phyloP scores from a whole-genome alignment of 2,329 filamentous ascomycete species.

The Neopestalotiopsis sp. region DNA sequence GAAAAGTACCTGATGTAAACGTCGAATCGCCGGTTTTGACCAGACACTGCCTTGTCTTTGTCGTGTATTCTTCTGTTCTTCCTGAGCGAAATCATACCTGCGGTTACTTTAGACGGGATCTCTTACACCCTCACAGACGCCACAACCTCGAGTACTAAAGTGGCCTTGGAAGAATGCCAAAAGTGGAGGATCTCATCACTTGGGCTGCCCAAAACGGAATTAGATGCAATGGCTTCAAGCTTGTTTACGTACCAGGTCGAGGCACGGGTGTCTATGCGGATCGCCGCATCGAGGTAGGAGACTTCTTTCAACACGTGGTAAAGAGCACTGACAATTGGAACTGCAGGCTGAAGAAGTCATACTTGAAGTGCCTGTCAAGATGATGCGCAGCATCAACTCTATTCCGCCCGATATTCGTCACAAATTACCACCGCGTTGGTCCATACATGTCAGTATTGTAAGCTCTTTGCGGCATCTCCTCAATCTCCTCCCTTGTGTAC shows the following conservation, averaged over 20 bases:
- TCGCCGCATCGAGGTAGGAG: conserved; percentile 7
- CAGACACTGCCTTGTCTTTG: too few relatives aligned
- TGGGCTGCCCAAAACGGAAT: background rate
- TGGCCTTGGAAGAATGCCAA: background rate
- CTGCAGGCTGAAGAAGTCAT: conserved; percentile 15
- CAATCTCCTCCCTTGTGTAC: background rate
- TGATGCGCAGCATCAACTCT: conserved; percentile 11
- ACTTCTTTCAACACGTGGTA: background rate
- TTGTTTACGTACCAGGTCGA: background rate
- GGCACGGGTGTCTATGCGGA: conserved; percentile 12
- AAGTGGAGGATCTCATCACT: background rate
- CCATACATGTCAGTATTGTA: conserved; percentile 9
- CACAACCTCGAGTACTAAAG: too few relatives aligned
- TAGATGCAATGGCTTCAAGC: conserved; percentile 9
- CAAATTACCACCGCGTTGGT: background rate
- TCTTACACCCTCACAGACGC: too few relatives aligned
- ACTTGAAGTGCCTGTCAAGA: conserved; percentile 12
- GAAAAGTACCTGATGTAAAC: too few relatives aligned
- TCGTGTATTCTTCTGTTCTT: too few relatives aligned
- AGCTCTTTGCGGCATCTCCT: background rate
- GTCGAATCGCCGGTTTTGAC: too few relatives aligned
- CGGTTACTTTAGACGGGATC: too few relatives aligned
- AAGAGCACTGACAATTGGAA: background rate
- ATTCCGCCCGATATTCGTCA: conserved; percentile 3
- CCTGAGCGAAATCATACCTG: too few relatives aligned